Conservation (phyloP, 1,284 basidiomycete genomes). For the Apiotrichum brassicae region DNA sequence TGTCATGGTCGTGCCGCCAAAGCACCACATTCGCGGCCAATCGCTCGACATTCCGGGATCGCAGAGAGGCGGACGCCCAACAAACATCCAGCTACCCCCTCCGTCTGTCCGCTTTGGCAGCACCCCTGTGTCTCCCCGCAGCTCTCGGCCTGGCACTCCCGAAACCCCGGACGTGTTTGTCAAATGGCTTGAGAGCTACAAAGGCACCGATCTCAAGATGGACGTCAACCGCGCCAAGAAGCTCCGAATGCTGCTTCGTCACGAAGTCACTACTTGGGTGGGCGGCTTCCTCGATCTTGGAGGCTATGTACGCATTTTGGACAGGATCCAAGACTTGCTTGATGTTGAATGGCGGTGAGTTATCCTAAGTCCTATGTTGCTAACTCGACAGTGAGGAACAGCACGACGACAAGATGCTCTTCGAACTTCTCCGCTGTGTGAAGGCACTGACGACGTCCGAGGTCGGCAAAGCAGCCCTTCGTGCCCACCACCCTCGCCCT, state of each 20-base stretch:
- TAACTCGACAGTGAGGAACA: conserved; percentile 90
- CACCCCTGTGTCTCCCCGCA: conserved; percentile 4
- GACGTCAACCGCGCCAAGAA: conserved; percentile 44
- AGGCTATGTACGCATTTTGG: conserved; percentile 77
- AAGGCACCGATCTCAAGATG: conserved; percentile 40
- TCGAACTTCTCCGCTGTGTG: conserved; percentile 87
- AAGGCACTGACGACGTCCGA: conserved; percentile 84
- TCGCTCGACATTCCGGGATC: conserved; percentile 23
- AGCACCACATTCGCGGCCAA: conserved; percentile 14
- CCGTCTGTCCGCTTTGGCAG: not conserved
- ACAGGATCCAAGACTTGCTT: conserved; percentile 82
- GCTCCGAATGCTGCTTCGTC: conserved; percentile 61
- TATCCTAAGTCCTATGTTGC: too few relatives aligned
- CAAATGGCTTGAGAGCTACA: conserved; percentile 29
- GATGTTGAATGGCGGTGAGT: conserved; percentile 91
- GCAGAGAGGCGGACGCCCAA: not conserved
- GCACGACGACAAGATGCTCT: conserved; percentile 88
- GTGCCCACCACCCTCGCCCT: conserved; percentile 74
- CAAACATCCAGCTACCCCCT: not conserved
- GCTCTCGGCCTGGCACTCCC: conserved; percentile 4
- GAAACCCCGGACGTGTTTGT: conserved; percentile 37
- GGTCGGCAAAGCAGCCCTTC: conserved; percentile 57
- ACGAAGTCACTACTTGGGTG: conserved; percentile 86
- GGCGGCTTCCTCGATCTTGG: conserved; percentile 74
- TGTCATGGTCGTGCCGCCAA: conserved; percentile 35